phyloP scores from a whole-genome alignment of 179 eudicot species.

The Amaranthus tricolor region DNA sequence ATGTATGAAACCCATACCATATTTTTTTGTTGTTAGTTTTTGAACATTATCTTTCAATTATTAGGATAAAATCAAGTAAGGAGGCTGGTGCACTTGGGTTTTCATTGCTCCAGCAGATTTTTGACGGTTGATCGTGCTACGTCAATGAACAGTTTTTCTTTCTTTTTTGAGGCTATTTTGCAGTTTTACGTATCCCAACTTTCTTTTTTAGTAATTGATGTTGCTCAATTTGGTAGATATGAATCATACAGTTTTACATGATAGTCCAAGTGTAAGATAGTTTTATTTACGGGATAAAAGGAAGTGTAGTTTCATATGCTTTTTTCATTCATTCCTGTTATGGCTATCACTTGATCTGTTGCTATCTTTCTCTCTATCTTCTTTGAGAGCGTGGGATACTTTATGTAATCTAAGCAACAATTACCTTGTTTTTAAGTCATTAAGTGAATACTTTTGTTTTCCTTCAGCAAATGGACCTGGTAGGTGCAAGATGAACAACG shows the following conservation, averaged over 20 bases:
- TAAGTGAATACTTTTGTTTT: conserved; percentile 7
- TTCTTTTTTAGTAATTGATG: not conserved
- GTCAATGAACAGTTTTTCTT: too few species aligned
- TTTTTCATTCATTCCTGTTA: not conserved
- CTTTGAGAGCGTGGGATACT: not conserved
- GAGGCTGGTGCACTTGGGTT: not conserved
- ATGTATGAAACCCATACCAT: too few species aligned
- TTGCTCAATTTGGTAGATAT: not conserved
- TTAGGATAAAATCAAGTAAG: not conserved
- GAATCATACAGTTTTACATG: not conserved
- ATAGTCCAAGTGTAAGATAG: not conserved
- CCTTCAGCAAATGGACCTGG: conserved; percentile 86
- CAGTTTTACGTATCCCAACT: not conserved
- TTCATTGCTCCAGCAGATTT: too few species aligned
- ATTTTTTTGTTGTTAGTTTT: too few species aligned
- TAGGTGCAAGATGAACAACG: conserved; percentile 81
- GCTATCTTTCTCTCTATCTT: too few species aligned
- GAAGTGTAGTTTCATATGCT: not conserved
- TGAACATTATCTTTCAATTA: not conserved
- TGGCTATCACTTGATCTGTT: too few species aligned
- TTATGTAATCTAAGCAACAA: not conserved
- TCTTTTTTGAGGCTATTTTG: not conserved
- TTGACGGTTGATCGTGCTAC: not conserved
- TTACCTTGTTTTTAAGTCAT: not conserved
- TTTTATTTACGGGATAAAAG: not conserved